These are phyloP conservation scores for Picea glauca DNA, from an alignment of 75 land plant genomes.

Conservation along the genomic window DNA sequence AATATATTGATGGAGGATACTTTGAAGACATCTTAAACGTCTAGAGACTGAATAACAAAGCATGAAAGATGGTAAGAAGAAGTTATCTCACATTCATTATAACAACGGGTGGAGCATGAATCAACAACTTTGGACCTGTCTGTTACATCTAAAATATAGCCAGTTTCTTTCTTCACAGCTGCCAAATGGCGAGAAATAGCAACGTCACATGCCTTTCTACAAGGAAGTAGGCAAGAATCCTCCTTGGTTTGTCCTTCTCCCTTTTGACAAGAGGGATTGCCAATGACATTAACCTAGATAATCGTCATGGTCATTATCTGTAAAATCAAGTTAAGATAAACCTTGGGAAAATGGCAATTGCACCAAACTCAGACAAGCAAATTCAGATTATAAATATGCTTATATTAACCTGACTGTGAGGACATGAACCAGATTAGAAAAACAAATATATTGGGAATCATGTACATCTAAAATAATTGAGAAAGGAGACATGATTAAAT, in stretches of 20 bases:
- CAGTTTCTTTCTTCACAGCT: slow-evolving; percentile 26
- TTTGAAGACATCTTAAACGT: neutral
- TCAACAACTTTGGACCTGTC: slow-evolving; percentile 24
- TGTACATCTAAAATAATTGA: slow-evolving; percentile 5
- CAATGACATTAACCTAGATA: slow-evolving; percentile 24
- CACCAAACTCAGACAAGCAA: no score
- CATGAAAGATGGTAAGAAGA: slow-evolving; percentile 9
- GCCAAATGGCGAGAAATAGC: slow-evolving; percentile 28
- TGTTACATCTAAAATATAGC: slow-evolving; percentile 27
- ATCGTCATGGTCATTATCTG: neutral
- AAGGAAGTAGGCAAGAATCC: slow-evolving; percentile 28
- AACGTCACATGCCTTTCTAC: slow-evolving; percentile 23
- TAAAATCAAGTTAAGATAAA: neutral
- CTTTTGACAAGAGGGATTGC: slow-evolving; percentile 29
- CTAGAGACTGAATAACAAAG: neutral
- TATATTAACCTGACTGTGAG: neutral
- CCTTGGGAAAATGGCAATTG: no score
- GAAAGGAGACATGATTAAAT: neutral
- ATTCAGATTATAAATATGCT: no score
- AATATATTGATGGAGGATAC: neutral
- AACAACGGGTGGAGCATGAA: slow-evolving; percentile 27
- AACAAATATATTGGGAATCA: neutral
- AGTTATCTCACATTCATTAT: slow-evolving; percentile 29
- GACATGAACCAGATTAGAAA: neutral
- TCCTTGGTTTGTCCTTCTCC: slow-evolving; percentile 38